phyloP scores from a whole-genome alignment of 192 early-diverging fungal genomes.

The Glomus cerebriforme region DNA sequence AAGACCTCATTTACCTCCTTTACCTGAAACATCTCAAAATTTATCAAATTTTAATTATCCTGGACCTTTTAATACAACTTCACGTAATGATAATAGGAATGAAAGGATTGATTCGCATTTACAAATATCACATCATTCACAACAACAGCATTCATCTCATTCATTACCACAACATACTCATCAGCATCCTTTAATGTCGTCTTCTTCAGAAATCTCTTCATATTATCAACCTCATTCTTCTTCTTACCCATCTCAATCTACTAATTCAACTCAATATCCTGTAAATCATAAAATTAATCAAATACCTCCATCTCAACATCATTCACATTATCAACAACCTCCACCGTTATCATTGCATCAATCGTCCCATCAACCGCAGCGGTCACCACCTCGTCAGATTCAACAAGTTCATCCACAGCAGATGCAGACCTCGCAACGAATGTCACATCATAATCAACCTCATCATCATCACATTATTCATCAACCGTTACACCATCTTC shows the following conservation, averaged over 20 bases:
- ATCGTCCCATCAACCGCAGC: not conserved
- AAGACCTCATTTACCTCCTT: not conserved
- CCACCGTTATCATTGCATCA: not conserved
- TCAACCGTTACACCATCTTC: not conserved
- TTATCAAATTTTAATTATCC: not conserved
- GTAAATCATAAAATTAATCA: not conserved
- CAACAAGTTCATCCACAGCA: not conserved
- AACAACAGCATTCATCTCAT: conserved; percentile 1
- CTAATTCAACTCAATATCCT: not conserved
- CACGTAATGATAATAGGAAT: not conserved
- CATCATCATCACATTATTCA: not conserved
- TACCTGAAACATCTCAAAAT: not conserved
- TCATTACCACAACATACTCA: not conserved
- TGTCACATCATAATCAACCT: not conserved
- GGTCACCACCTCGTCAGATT: not conserved
- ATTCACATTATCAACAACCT: not conserved
- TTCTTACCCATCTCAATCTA: too few species aligned
- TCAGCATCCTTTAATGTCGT: not conserved
- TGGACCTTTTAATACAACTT: not conserved
- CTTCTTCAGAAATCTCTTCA: not conserved
- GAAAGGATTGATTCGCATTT: not conserved
- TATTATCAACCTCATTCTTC: not conserved
- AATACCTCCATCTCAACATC: not conserved
- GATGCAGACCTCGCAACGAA: not conserved
- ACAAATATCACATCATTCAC: not conserved